Evolutionary conservation across 208 protist genomes (phyloP).

Genomic region (Crithidia bombi): DNA sequence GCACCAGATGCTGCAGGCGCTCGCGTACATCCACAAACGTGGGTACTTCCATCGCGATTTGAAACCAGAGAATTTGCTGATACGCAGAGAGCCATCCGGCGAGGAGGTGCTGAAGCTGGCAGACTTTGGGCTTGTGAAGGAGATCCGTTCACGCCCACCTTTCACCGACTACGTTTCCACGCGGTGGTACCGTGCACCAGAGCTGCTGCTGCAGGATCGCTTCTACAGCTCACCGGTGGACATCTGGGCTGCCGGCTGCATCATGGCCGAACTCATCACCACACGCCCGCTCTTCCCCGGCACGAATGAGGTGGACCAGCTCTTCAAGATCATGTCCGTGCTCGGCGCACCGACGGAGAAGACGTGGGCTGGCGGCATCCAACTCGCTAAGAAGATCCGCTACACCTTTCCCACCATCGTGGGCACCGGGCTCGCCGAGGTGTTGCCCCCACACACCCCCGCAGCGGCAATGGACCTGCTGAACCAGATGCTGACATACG

Average conservation of each 20-base stretch:
- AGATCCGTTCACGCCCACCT: constrained; percentile 49
- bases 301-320: constrained; percentile 84
- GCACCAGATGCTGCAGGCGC: constrained; percentile 92
- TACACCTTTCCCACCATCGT: constrained; percentile 76
- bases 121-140: constrained; percentile 88
- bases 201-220: constrained; percentile 96
- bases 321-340: constrained; percentile 81
- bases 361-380: constrained; percentile 70
- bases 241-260: constrained; percentile 96
- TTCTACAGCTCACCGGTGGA: constrained; percentile 96
- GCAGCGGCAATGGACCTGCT: constrained; percentile 93
- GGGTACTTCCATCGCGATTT: constrained; percentile 98
- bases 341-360: constrained; percentile 84
- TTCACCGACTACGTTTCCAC: constrained; percentile 98
- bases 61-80: constrained; percentile 99
- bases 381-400: constrained; percentile 79
- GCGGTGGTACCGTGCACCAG: constrained; percentile 99
- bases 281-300: constrained; percentile 97
- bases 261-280: constrained; percentile 98
- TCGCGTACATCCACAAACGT: constrained; percentile 96
- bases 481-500: constrained; percentile 93
- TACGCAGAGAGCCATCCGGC: constrained; percentile 54
- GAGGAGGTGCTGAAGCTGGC: constrained; percentile 96
- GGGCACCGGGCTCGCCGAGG: constrained; percentile 65
- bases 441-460: constrained; percentile 81